A percentile compares a stretch with the other conserved stretches of the same genome.
Evolutionary conservation across 2,329 filamentous ascomycete species (phyloP).

Genomic region (Calonectria ilicicola): DNA sequence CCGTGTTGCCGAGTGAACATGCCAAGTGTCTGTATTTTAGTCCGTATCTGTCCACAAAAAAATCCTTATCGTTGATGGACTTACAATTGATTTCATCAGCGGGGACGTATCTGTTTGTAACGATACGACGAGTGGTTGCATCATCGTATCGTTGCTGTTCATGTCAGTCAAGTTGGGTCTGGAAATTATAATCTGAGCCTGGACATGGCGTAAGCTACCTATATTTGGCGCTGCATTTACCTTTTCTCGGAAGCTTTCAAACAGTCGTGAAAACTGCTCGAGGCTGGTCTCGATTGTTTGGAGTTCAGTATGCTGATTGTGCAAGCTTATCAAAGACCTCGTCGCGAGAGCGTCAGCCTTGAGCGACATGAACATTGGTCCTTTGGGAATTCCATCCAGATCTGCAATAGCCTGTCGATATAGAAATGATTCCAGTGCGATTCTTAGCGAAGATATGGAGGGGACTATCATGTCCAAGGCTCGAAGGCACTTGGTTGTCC

Average conservation of each 20-base stretch:
- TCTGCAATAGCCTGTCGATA: neutral
- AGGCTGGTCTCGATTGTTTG: neutral
- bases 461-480: neutral
- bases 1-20: neutral
- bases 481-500: neutral
- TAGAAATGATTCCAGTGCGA: slow-evolving; percentile 2
- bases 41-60: neutral
- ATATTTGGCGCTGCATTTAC: neutral
- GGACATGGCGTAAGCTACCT: neutral
- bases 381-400: slow-evolving; percentile 5
- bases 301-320: neutral
- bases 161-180: neutral
- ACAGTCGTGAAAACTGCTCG: neutral
- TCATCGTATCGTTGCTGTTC: neutral
- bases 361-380: slow-evolving; percentile 14
- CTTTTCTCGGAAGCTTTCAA: neutral
- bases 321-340: neutral
- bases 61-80: neutral
- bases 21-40: neutral
- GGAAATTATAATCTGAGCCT: neutral
- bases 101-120: neutral
- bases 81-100: neutral
- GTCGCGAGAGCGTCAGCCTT: neutral
- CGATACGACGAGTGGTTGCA: neutral
- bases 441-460: neutral